Evolutionary conservation across 257 asterid species (phyloP).

Genomic region (Plantago major): DNA sequence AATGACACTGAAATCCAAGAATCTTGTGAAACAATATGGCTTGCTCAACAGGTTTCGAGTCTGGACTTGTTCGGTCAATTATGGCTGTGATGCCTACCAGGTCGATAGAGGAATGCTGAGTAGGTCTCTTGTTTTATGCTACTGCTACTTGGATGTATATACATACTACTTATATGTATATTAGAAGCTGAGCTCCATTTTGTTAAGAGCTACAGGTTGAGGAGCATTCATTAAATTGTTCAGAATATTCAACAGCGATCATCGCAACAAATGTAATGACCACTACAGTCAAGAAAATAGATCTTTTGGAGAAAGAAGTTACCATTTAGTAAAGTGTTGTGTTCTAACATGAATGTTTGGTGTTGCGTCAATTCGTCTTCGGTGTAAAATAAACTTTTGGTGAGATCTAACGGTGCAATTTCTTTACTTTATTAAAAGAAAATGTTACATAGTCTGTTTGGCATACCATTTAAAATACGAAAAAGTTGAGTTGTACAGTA

Average conservation of each 20-base stretch:
- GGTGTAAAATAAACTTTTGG: too few relatives aligned
- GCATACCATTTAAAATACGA: too few relatives aligned
- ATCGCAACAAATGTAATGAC: constrained; percentile 35
- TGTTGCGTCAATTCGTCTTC: not conserved
- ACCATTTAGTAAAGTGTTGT: not conserved
- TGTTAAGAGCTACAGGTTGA: constrained; percentile 42
- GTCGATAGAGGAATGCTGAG: constrained; percentile 14
- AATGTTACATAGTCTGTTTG: too few relatives aligned
- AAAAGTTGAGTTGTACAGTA: too few relatives aligned
- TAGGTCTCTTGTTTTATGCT: constrained; percentile 25
- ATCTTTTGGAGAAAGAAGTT: constrained; percentile 10
- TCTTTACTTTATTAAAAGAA: too few relatives aligned
- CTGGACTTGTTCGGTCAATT: constrained; percentile 18
- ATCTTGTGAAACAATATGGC: not conserved
- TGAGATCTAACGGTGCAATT: too few relatives aligned
- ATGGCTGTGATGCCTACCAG: constrained; percentile 14
- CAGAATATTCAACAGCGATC: constrained; percentile 25
- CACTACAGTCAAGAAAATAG: constrained; percentile 22
- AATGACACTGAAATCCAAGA: constrained; percentile 11
- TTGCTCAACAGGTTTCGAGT: not conserved
- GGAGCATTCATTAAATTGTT: constrained; percentile 36
- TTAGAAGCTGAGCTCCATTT: constrained; percentile 49
- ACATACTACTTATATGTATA: constrained; percentile 47
- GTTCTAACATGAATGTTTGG: constrained; percentile 14
- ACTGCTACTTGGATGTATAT: constrained; percentile 35